Conservation (phyloP, 495 filamentous ascomycete species). For the Neurospora terricola region DNA sequence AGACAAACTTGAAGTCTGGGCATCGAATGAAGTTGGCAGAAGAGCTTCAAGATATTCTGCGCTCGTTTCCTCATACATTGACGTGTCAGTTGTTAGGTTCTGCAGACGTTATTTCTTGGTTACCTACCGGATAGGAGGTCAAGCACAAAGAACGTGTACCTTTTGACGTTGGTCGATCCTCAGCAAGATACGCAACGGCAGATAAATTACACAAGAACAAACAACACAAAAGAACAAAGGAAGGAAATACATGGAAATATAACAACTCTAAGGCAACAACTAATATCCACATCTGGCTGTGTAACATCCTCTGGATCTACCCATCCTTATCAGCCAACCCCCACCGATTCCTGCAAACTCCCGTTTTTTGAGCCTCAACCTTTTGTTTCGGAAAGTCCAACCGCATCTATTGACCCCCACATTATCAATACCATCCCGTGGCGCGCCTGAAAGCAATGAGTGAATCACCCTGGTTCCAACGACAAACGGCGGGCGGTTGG, state of each 20-base stretch:
- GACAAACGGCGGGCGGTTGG: not conserved
- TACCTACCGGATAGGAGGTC: not conserved
- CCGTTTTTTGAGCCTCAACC: not conserved
- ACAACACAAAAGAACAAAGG: not conserved
- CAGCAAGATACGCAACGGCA: not conserved
- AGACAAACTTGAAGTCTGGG: not conserved
- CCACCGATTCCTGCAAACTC: not conserved
- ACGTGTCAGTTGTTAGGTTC: not conserved
- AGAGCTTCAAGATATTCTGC: not conserved
- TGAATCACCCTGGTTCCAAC: not conserved
- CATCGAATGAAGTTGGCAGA: not conserved
- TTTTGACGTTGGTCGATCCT: not conserved
- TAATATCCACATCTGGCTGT: not conserved
- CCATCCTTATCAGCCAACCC: not conserved
- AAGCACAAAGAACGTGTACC: not conserved
- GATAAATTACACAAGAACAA: not conserved
- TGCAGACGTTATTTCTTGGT: not conserved
- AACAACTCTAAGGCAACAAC: not conserved
- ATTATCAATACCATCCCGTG: not conserved
- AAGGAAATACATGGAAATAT: not conserved
- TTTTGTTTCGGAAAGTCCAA: not conserved
- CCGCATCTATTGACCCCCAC: not conserved
- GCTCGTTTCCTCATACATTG: not conserved
- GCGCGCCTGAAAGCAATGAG: not conserved
- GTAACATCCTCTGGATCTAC: not conserved